phyloP scores from a whole-genome alignment of 1,284 basidiomycete species.

The Leccinum holopus region DNA sequence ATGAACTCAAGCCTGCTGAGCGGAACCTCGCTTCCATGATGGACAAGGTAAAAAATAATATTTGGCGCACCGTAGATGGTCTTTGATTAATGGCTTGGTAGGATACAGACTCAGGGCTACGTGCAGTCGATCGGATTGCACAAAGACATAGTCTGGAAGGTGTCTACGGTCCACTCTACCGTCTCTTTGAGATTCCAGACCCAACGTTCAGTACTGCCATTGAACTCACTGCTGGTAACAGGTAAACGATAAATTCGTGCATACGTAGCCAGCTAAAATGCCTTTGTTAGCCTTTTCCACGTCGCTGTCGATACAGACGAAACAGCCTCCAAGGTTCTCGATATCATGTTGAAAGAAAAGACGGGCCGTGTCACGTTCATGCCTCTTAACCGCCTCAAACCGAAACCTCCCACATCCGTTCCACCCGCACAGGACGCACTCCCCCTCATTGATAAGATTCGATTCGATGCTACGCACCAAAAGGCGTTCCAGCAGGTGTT shows the following conservation, averaged over 20 bases:
- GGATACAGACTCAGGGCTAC: slow-evolving; percentile 88
- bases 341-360: slow-evolving; percentile 90
- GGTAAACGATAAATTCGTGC: slow-evolving; percentile 45
- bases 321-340: slow-evolving; percentile 85
- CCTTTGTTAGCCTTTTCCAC: slow-evolving; percentile 76
- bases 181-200: slow-evolving; percentile 90
- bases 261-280: background rate
- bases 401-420: slow-evolving; percentile 55
- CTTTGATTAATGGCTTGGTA: slow-evolving; percentile 32
- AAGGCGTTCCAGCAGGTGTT: slow-evolving; percentile 99
- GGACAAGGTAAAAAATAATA: slow-evolving; percentile 72
- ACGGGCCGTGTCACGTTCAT: slow-evolving; percentile 97
- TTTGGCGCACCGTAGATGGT: background rate
- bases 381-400: slow-evolving; percentile 95
- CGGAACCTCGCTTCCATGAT: slow-evolving; percentile 85
- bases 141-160: slow-evolving; percentile 71
- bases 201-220: slow-evolving; percentile 89
- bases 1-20: slow-evolving; percentile 81
- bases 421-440: slow-evolving; percentile 89
- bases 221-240: slow-evolving; percentile 93
- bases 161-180: slow-evolving; percentile 93
- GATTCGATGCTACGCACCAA: slow-evolving; percentile 68
- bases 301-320: slow-evolving; percentile 96
- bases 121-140: slow-evolving; percentile 81
- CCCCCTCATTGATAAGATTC: slow-evolving; percentile 82